Percentiles rank a stretch among this genome's conserved stretches.
These are phyloP conservation scores for Anethum foeniculum DNA, from an alignment of 140 eudicot species.

Conservation along the genomic window DNA sequence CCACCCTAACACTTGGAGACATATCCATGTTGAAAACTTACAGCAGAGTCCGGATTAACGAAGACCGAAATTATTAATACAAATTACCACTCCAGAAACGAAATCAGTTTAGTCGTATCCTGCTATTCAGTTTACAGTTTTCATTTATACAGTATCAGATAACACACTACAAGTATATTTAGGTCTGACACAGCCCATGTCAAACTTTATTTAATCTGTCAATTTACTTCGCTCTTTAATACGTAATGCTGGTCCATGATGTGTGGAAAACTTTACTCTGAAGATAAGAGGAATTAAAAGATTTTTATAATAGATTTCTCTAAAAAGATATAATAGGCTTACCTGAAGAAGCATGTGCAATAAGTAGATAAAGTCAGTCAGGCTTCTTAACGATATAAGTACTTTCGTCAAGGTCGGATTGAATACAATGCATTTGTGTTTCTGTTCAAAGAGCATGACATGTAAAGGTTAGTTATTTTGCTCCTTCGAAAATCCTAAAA, in stretches of 20 bases:
- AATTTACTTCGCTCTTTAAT: background rate
- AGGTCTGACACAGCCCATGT: background rate
- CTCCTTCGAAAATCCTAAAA: background rate
- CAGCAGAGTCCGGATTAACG: too few relatives aligned
- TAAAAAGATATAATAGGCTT: constrained; percentile 1
- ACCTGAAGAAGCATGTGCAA: constrained; percentile 87
- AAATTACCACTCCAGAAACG: background rate
- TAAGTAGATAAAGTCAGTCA: constrained; percentile 64
- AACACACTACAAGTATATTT: background rate
- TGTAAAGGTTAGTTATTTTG: background rate
- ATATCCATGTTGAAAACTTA: too few relatives aligned
- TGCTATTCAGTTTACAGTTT: background rate
- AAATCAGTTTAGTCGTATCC: background rate
- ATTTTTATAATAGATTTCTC: too few relatives aligned
- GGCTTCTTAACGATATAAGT: constrained; percentile 52
- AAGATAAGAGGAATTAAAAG: too few relatives aligned
- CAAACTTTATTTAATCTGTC: background rate
- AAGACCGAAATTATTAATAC: background rate
- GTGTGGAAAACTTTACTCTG: too few relatives aligned
- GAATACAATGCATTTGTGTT: constrained; percentile 48
- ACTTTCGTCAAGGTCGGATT: constrained; percentile 45
- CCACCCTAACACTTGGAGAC: too few relatives aligned
- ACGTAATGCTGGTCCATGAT: background rate
- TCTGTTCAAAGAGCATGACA: constrained; percentile 36
- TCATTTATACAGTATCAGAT: background rate